Evolutionary conservation across 805 yeast species (phyloP), one percentile per base, ranked within the genome.

Genomic region (Saccharomycopsis amapae): DNA sequence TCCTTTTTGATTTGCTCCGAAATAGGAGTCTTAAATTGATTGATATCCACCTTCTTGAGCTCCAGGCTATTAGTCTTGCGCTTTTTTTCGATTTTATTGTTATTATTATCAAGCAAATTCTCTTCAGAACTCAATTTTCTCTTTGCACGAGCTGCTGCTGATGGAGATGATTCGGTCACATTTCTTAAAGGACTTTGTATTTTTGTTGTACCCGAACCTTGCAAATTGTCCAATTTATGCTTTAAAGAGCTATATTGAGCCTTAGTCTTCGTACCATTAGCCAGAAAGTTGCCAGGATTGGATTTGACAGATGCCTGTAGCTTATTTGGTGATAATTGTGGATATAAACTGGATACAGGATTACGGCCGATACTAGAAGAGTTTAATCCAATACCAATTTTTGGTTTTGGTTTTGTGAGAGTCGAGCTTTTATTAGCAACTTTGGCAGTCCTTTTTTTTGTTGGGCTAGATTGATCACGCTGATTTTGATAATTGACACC

Each of bases 391-490:
- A n/a, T n/a, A n/a, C n/a, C n/a, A n/a, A n/a, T n/a, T n/a, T n/a
- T n/a, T n/a, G n/a, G n/a, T n/a, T n/a, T n/a, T n/a, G n/a, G n/a
- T n/a, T n/a, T n/a, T n/a, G n/a, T n/a, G n/a, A n/a, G n/a, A n/a
- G n/a, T n/a, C n/a, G n/a, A n/a, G n/a, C n/a, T n/a, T 28, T 28
- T 28, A 28, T 28, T 10, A 28, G n/a, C 32, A 28, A 28, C n/a
- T 37, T 47, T 47, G 13, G 48, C 44, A 22, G 50, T 41, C 18
- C 50, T 47, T 28, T 43, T n/a, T 31, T 44, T 34, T 17, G 51
- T 44, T 20, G 49, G 49, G n/a, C n/a, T n/a, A n/a, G n/a, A n/a
- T n/a, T n/a, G n/a, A n/a, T n/a, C n/a, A n/a, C n/a, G n/a, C n/a
- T n/a, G n/a, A n/a, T n/a, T n/a, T n/a, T n/a, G n/a, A n/a, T n/a